phyloP scores from a whole-genome alignment of 169 alveolate species.

The Pseudocohnilembus persalinus region DNA sequence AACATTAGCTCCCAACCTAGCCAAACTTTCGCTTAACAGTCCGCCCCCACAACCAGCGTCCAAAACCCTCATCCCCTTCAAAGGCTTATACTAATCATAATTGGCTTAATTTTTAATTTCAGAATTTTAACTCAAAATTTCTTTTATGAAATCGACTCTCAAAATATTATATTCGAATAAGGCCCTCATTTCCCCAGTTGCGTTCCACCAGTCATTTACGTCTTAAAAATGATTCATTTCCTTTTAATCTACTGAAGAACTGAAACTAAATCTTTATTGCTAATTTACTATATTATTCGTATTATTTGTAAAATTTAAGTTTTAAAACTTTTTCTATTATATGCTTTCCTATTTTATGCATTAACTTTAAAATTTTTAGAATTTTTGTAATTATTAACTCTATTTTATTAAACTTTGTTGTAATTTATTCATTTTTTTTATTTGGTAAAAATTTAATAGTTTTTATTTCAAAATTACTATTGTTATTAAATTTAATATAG shows the following conservation, averaged over 20 bases:
- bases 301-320: too few species aligned
- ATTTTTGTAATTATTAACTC: too few species aligned
- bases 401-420: too few species aligned
- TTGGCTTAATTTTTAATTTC: background rate
- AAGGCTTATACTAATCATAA: background rate
- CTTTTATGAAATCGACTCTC: constrained; percentile 57
- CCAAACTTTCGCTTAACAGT: constrained; percentile 59
- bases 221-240: constrained; percentile 44
- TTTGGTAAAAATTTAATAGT: too few species aligned
- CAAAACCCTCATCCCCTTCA: constrained; percentile 10
- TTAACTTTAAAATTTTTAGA: too few species aligned
- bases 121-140: constrained; percentile 30
- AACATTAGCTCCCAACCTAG: constrained; percentile 57
- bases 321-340: too few species aligned
- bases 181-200: constrained; percentile 47
- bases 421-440: too few species aligned
- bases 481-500: too few species aligned
- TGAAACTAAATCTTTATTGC: too few species aligned
- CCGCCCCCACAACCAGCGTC: constrained; percentile 79
- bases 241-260: constrained; percentile 28
- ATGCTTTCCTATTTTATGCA: too few species aligned
- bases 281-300: too few species aligned
- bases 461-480: too few species aligned
- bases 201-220: constrained; percentile 64
- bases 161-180: constrained; percentile 54